A percentile compares a stretch with the other conserved stretches of the same genome.
These are phyloP conservation scores for Mucor indicus DNA, from an alignment of 371 early-diverging fungal genomes.

Conservation along the genomic window DNA sequence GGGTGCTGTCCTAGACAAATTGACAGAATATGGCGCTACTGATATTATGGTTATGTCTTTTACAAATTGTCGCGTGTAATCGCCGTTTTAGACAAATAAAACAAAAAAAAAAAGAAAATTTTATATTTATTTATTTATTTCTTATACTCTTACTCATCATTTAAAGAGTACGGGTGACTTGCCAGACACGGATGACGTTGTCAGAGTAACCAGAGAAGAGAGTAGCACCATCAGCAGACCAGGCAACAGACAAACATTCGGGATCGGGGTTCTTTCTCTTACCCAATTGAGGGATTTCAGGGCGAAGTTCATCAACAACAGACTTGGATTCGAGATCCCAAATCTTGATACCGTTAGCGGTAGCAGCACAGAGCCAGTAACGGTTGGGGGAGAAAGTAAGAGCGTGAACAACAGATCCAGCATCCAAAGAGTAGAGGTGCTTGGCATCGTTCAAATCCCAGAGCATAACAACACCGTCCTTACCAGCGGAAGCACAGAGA, in stretches of 20 bases:
- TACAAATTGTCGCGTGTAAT: slow-evolving; percentile 74
- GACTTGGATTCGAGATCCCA: slow-evolving; percentile 98
- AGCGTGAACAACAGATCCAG: slow-evolving; percentile 90
- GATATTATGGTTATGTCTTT: slow-evolving; percentile 88
- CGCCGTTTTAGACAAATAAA: neutral
- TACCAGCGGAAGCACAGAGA: slow-evolving; percentile 98
- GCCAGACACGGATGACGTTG: slow-evolving; percentile 89
- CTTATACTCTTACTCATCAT: neutral
- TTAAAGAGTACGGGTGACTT: slow-evolving; percentile 63
- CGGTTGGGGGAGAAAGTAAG: slow-evolving; percentile 97
- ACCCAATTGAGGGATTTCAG: slow-evolving; percentile 75
- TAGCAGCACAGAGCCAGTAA: slow-evolving; percentile 99
- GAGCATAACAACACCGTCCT: slow-evolving; percentile 96
- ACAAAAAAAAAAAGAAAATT: neutral
- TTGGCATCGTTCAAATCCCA: slow-evolving; percentile 99
- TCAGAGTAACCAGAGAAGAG: slow-evolving; percentile 97
- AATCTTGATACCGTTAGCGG: slow-evolving; percentile 92
- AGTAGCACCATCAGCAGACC: slow-evolving; percentile 95
- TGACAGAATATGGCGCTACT: slow-evolving; percentile 87
- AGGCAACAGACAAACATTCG: slow-evolving; percentile 88
- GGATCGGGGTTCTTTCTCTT: slow-evolving; percentile 74
- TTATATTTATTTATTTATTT: neutral
- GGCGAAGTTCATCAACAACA: slow-evolving; percentile 88
- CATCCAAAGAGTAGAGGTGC: slow-evolving; percentile 97
- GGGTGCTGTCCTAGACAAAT: slow-evolving; percentile 86